These are phyloP conservation scores for Boletellus sp. DNA, from an alignment of 768 basidiomycete genomes.

Conservation along the genomic window DNA sequence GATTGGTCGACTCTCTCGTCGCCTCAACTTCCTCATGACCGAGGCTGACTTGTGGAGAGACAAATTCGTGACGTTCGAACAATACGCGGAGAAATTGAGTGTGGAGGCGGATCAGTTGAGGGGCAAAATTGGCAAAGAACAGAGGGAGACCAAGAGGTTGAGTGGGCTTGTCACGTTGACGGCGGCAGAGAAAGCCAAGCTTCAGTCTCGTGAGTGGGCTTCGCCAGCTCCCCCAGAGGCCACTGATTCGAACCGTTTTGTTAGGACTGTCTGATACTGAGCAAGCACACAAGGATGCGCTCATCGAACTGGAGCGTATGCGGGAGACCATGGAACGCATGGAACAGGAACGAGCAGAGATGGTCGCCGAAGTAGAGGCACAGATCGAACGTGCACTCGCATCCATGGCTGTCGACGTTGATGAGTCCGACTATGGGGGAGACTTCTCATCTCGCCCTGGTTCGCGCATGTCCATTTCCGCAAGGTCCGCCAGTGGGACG, in stretches of 20 bases:
- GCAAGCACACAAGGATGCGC: slow-evolving; percentile 71
- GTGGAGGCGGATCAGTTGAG: slow-evolving; percentile 82
- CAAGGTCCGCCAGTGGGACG: slow-evolving; percentile 40
- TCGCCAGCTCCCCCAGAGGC: not conserved
- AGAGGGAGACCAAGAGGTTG: slow-evolving; percentile 81
- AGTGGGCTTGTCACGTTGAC: slow-evolving; percentile 76
- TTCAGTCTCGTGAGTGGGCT: slow-evolving; percentile 66
- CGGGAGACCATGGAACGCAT: slow-evolving; percentile 79
- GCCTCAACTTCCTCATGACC: slow-evolving; percentile 89
- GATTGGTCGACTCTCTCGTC: slow-evolving; percentile 79
- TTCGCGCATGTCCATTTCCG: slow-evolving; percentile 62
- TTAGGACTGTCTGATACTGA: slow-evolving; percentile 83
- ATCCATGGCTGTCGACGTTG: slow-evolving; percentile 77
- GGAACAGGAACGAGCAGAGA: slow-evolving; percentile 82
- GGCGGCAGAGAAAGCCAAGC: slow-evolving; percentile 70
- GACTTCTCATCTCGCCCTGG: slow-evolving; percentile 57
- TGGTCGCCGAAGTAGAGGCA: slow-evolving; percentile 91
- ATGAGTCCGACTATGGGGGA: slow-evolving; percentile 66
- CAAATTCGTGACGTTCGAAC: slow-evolving; percentile 92
- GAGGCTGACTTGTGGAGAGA: slow-evolving; percentile 88
- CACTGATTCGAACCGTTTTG: not conserved
- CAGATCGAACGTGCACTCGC: slow-evolving; percentile 85
- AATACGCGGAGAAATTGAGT: slow-evolving; percentile 88
- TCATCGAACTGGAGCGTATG: slow-evolving; percentile 81
- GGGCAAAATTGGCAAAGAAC: slow-evolving; percentile 86